Percentiles rank a stretch among this genome's conserved stretches.
Conservation (phyloP, 208 protist genomes). For the Trypanosomatidae sp. region DNA sequence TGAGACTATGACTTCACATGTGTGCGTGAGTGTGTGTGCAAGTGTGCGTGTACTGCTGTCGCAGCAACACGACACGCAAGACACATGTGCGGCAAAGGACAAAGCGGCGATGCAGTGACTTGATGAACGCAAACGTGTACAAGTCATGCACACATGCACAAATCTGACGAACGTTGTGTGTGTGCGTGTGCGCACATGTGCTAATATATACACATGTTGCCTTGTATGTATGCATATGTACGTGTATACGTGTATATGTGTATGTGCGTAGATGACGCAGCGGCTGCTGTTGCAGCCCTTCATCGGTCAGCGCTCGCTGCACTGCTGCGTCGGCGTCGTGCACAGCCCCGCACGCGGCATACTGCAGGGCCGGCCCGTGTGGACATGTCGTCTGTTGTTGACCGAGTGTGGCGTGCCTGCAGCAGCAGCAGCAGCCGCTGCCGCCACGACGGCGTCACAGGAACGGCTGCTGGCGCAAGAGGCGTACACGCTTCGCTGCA, state of each 20-base stretch:
- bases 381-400: constrained; percentile 62
- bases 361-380: constrained; percentile 42
- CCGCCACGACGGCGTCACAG: constrained; percentile 1
- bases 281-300: too few species aligned
- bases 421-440: neutral
- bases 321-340: constrained; percentile 73
- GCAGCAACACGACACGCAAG: too few species aligned
- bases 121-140: too few species aligned
- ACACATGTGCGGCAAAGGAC: too few species aligned
- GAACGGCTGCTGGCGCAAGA: constrained; percentile 25
- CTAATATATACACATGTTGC: neutral
- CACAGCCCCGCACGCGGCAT: constrained; percentile 39
- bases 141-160: too few species aligned
- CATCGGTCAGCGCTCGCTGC: constrained; percentile 17
- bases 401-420: constrained; percentile 43
- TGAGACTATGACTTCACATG: too few species aligned
- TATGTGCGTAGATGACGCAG: too few species aligned
- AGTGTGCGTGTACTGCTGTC: too few species aligned
- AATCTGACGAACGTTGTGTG: neutral
- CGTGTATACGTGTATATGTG: too few species aligned
- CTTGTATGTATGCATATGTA: too few species aligned
- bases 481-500: constrained; percentile 30
- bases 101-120: too few species aligned
- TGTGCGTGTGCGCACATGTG: neutral
- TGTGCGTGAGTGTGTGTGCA: too few species aligned